Percentiles rank a stretch among this genome's conserved stretches.
phyloP scores from a whole-genome alignment of 495 filamentous ascomycete genomes.

The Pseudevernia furfuracea region DNA sequence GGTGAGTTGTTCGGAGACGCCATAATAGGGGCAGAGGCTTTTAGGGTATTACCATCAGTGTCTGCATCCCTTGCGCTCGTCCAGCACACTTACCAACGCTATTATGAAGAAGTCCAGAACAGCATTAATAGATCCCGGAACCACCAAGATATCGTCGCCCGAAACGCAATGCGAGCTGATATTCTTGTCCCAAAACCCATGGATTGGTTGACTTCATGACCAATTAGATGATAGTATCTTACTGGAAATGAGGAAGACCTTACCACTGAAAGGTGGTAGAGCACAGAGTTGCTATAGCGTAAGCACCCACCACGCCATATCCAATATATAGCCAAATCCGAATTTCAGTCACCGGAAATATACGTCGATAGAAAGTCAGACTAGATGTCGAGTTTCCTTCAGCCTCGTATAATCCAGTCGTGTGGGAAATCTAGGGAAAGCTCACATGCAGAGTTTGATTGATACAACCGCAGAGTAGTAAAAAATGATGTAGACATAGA shows the following conservation, averaged over 20 bases:
- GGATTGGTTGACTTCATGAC: constrained; percentile 14
- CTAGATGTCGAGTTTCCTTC: constrained; percentile 1
- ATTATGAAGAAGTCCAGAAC: constrained; percentile 20
- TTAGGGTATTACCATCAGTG: background rate
- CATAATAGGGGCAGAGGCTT: constrained; percentile 17
- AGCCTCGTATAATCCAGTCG: background rate
- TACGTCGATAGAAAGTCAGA: constrained; percentile 24
- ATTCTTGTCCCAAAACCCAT: constrained; percentile 17
- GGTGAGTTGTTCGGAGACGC: constrained; percentile 17
- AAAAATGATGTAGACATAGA: constrained; percentile 22
- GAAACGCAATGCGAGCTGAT: constrained; percentile 14
- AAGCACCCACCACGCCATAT: constrained; percentile 14
- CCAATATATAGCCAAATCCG: constrained; percentile 13
- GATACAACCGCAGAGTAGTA: constrained; percentile 19
- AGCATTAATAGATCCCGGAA: constrained; percentile 17
- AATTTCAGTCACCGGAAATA: constrained; percentile 19
- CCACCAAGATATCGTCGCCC: constrained; percentile 18
- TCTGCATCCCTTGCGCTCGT: background rate
- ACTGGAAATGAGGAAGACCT: background rate
- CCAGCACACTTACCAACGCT: constrained; percentile 3
- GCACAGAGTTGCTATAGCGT: constrained; percentile 11
- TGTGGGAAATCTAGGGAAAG: background rate
- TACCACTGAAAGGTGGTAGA: constrained; percentile 21
- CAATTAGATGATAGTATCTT: constrained; percentile 1
- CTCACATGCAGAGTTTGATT: constrained; percentile 21